Percentiles rank a stretch among this genome's conserved stretches.
Evolutionary conservation across 257 asterid genomes (phyloP).

Genomic region (Plantago elongata): DNA sequence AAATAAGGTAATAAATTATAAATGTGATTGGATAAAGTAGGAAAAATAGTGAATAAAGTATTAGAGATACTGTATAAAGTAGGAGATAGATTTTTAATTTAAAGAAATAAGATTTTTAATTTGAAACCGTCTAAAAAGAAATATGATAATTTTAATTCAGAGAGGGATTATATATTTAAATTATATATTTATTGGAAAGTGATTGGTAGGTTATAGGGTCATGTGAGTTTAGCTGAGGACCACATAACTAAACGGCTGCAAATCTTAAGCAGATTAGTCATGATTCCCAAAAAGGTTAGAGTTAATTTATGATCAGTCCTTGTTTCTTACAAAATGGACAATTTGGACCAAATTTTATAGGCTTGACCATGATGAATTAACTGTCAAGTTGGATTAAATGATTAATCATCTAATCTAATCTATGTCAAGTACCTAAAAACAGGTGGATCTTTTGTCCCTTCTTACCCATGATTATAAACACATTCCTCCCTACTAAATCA

Average conservation of each 20-base stretch:
- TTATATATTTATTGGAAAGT: too few relatives aligned
- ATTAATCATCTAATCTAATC: slow-evolving; percentile 30
- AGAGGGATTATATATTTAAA: too few relatives aligned
- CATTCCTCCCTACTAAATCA: slow-evolving; percentile 19
- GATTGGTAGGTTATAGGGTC: slow-evolving; percentile 5
- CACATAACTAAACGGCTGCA: not conserved
- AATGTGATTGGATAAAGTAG: too few relatives aligned
- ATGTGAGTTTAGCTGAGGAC: slow-evolving; percentile 17
- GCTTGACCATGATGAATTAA: slow-evolving; percentile 24
- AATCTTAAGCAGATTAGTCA: slow-evolving; percentile 8
- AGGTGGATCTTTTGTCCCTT: slow-evolving; percentile 22
- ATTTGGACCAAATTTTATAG: slow-evolving; percentile 26
- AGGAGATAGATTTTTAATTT: too few relatives aligned
- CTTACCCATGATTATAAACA: slow-evolving; percentile 15
- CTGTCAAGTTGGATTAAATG: slow-evolving; percentile 2
- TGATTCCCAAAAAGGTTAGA: not conserved
- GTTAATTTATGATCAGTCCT: slow-evolving; percentile 2
- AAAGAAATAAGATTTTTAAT: too few relatives aligned
- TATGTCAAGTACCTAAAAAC: slow-evolving; percentile 23
- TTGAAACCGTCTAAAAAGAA: too few relatives aligned
- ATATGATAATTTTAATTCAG: too few relatives aligned
- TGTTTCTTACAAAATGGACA: slow-evolving; percentile 22
- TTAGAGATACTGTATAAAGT: too few relatives aligned
- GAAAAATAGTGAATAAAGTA: too few relatives aligned
- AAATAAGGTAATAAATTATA: too few relatives aligned